Percentiles rank a stretch among this genome's conserved stretches.
Conservation (phyloP, 2,329 filamentous ascomycete species). For the Penicillium hordei region DNA sequence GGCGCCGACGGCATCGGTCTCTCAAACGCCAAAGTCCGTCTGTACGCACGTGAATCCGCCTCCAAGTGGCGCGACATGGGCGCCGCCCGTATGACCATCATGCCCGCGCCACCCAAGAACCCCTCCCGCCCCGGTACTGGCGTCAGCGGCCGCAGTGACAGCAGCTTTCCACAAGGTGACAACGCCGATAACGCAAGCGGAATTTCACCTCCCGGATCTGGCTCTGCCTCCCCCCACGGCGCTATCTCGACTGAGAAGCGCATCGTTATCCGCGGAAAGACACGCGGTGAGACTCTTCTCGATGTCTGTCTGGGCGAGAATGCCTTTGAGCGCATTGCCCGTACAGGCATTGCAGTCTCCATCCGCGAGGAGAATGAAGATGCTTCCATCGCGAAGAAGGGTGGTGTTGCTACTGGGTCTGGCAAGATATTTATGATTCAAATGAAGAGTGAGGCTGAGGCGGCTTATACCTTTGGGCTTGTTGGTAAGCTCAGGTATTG, state of each 20-base stretch:
- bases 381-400: slow-evolving; percentile 55
- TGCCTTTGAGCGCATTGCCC: slow-evolving; percentile 79
- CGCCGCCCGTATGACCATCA: slow-evolving; percentile 77
- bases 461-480: slow-evolving; percentile 56
- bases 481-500: slow-evolving; percentile 54
- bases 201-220: slow-evolving; percentile 29
- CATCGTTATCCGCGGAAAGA: slow-evolving; percentile 73
- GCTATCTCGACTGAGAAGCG: slow-evolving; percentile 76
- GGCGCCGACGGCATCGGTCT: slow-evolving; percentile 63
- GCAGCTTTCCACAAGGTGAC: slow-evolving; percentile 27
- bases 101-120: slow-evolving; percentile 53
- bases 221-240: slow-evolving; percentile 40
- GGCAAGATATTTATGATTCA: slow-evolving; percentile 66
- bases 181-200: slow-evolving; percentile 16
- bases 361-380: slow-evolving; percentile 78
- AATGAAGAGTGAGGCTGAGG: slow-evolving; percentile 55
- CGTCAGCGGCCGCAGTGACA: slow-evolving; percentile 53
- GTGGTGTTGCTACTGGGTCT: slow-evolving; percentile 59
- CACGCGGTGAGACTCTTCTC: slow-evolving; percentile 65
- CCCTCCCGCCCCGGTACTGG: slow-evolving; percentile 35
- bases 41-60: slow-evolving; percentile 74
- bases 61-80: slow-evolving; percentile 92
- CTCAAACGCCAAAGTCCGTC: slow-evolving; percentile 74
- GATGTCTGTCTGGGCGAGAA: slow-evolving; percentile 83
- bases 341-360: slow-evolving; percentile 82